phyloP scores from a whole-genome alignment of 768 basidiomycete species.

The Pleurotus salmoneostramineus region DNA sequence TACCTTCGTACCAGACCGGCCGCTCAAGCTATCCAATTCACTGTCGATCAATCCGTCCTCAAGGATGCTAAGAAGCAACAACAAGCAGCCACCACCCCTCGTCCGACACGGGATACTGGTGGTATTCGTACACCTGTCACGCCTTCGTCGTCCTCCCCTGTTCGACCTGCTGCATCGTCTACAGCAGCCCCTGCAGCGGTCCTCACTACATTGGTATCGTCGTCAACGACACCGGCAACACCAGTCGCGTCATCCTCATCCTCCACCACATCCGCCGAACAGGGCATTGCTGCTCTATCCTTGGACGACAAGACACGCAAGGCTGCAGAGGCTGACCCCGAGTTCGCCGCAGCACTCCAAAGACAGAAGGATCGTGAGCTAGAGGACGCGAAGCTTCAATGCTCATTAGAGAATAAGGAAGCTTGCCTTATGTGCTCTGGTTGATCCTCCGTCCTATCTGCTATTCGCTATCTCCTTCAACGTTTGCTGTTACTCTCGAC shows the following conservation, averaged over 20 bases:
- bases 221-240: constrained; percentile 13
- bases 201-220: too few relatives aligned
- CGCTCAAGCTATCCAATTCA: constrained; percentile 96
- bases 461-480: background rate
- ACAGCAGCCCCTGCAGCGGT: background rate
- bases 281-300: constrained; percentile 27
- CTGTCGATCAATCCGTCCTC: constrained; percentile 79
- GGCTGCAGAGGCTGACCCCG: constrained; percentile 60
- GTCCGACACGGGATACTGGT: constrained; percentile 14
- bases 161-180: constrained; percentile 14
- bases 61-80: constrained; percentile 56
- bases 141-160: constrained; percentile 24
- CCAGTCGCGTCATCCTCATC: constrained; percentile 21
- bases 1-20: constrained; percentile 95
- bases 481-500: background rate
- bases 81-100: constrained; percentile 18
- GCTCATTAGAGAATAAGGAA: constrained; percentile 92
- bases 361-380: constrained; percentile 68
- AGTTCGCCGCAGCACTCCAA: constrained; percentile 75
- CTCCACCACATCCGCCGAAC: constrained; percentile 8
- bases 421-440: constrained; percentile 92
- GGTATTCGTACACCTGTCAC: constrained; percentile 29
- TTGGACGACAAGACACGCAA: constrained; percentile 45
- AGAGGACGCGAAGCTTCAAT: constrained; percentile 78
- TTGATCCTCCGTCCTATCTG: constrained; percentile 24